A percentile compares a stretch with the other conserved stretches of the same genome.
Conservation (phyloP, 345 rosid genomes). For the Moringa oleifera region DNA sequence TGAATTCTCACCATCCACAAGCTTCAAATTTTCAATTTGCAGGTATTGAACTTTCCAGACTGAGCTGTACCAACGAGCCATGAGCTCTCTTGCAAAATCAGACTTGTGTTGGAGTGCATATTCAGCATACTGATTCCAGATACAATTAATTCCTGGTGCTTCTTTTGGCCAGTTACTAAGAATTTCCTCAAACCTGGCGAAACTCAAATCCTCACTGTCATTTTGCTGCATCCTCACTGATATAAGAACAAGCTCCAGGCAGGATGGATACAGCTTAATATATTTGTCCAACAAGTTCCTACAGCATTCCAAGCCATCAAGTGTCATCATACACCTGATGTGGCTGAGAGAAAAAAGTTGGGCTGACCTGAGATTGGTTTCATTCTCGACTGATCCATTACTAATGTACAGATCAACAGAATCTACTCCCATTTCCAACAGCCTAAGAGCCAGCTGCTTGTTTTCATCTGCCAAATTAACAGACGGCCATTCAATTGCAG, state of each 20-base stretch:
- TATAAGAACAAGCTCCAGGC: slow-evolving; percentile 61
- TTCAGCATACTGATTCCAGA: slow-evolving; percentile 94
- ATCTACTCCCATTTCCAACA: slow-evolving; percentile 44
- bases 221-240: slow-evolving; percentile 47
- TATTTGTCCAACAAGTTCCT: slow-evolving; percentile 51
- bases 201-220: slow-evolving; percentile 28
- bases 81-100: slow-evolving; percentile 49
- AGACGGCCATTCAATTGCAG: slow-evolving; percentile 68
- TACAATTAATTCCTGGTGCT: slow-evolving; percentile 59
- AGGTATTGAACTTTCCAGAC: slow-evolving; percentile 34
- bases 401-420: slow-evolving; percentile 27
- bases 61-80: slow-evolving; percentile 60
- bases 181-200: slow-evolving; percentile 61
- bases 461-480: slow-evolving; percentile 42
- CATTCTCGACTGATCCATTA: slow-evolving; percentile 23
- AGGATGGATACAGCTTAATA: slow-evolving; percentile 47
- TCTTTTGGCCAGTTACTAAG: slow-evolving; percentile 60
- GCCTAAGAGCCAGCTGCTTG: slow-evolving; percentile 47
- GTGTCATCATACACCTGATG: slow-evolving; percentile 49
- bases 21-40: slow-evolving; percentile 23
- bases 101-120: slow-evolving; percentile 40
- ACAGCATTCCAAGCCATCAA: slow-evolving; percentile 40
- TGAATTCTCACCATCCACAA: slow-evolving; percentile 15
- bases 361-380: slow-evolving; percentile 28
- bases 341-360: slow-evolving; percentile 60